Evolutionary conservation across 2,329 filamentous ascomycete species (phyloP).

Genomic region (Aureobasidium uvarum): DNA sequence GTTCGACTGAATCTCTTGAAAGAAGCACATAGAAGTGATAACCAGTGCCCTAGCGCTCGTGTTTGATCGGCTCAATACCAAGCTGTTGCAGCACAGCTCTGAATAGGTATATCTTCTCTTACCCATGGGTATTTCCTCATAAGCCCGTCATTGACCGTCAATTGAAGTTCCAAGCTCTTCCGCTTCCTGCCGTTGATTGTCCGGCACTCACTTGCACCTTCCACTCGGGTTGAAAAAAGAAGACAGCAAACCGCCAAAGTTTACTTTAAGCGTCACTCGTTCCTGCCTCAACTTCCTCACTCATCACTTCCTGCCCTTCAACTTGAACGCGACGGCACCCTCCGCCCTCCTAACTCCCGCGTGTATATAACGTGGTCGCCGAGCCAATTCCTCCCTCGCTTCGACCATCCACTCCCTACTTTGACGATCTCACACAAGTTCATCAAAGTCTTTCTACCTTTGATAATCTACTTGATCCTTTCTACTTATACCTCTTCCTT

Average conservation of each 20-base stretch:
- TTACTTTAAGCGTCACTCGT: slow-evolving; percentile 12
- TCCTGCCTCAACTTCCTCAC: slow-evolving; percentile 16
- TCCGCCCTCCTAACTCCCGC: background rate
- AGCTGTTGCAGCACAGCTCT: background rate
- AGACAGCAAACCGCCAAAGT: background rate
- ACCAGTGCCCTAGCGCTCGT: background rate
- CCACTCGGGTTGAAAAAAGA: slow-evolving; percentile 1
- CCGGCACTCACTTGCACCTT: background rate
- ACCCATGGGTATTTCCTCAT: background rate
- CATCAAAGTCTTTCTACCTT: slow-evolving; percentile 4
- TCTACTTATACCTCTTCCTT: background rate
- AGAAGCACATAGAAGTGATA: background rate
- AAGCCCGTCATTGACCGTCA: slow-evolving; percentile 12
- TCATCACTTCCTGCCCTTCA: slow-evolving; percentile 4
- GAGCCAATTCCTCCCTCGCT: background rate
- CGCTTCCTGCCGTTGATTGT: slow-evolving; percentile 8
- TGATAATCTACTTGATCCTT: background rate
- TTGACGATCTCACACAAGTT: slow-evolving; percentile 4
- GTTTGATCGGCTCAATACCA: background rate
- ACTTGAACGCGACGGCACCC: background rate
- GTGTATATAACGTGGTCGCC: slow-evolving; percentile 12
- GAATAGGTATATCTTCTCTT: slow-evolving; percentile 4
- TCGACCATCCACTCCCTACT: slow-evolving; percentile 3
- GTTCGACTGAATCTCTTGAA: background rate
- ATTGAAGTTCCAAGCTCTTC: background rate